A percentile compares a stretch with the other conserved stretches of the same genome.
phyloP scores from a whole-genome alignment of 768 basidiomycete genomes.

The Termitomyces sp. region DNA sequence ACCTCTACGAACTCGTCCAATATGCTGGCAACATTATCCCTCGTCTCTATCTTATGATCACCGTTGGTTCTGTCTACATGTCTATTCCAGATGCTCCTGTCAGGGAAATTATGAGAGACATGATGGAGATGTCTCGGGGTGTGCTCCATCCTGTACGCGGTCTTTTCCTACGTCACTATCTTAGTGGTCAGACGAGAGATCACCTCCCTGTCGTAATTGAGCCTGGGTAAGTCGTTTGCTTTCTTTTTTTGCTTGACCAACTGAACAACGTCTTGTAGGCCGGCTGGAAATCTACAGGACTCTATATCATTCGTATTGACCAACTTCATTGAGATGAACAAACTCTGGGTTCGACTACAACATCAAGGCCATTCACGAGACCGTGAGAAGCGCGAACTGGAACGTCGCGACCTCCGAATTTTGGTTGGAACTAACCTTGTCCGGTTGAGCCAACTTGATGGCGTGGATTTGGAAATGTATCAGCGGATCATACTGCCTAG shows the following conservation, averaged over 20 bases:
- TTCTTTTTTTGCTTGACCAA: background rate
- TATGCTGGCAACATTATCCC: constrained; percentile 97
- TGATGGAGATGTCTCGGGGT: constrained; percentile 99
- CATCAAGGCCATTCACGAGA: constrained; percentile 97
- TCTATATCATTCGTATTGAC: constrained; percentile 94
- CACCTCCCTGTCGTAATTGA: constrained; percentile 88
- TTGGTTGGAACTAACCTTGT: constrained; percentile 98
- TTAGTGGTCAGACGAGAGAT: constrained; percentile 95
- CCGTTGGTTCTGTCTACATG: constrained; percentile 99
- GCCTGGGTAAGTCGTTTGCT: constrained; percentile 53
- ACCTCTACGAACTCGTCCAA: constrained; percentile 99
- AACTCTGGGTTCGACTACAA: constrained; percentile 97
- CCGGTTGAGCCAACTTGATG: constrained; percentile 90
- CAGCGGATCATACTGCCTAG: constrained; percentile 81
- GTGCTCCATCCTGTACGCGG: constrained; percentile 97
- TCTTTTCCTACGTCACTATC: constrained; percentile 91
- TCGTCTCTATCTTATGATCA: constrained; percentile 96
- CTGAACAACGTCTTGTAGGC: constrained; percentile 38
- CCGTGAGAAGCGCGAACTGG: constrained; percentile 95
- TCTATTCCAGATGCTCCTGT: constrained; percentile 94
- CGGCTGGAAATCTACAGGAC: constrained; percentile 87
- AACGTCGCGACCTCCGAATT: constrained; percentile 91
- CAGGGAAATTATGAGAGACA: constrained; percentile 99
- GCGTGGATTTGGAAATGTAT: constrained; percentile 94
- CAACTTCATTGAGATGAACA: constrained; percentile 99